Percentiles rank a stretch among this genome's conserved stretches.
Evolutionary conservation across 352 stramenopile genomes (phyloP).

Genomic region (Globisporangium spiculum): DNA sequence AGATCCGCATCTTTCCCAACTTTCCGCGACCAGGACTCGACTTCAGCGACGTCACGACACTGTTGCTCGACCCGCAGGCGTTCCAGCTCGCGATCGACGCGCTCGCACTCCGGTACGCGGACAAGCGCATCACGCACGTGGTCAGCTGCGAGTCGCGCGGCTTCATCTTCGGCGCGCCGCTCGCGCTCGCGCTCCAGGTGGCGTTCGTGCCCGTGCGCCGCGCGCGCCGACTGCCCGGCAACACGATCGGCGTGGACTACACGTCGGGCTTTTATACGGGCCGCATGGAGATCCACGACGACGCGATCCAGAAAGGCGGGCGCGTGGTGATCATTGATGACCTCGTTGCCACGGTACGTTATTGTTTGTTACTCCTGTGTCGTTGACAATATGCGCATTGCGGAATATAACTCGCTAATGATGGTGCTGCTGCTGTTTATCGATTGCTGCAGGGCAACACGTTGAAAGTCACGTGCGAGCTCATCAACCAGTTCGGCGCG

Average conservation of each 20-base stretch:
- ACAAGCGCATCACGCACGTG: constrained; percentile 68
- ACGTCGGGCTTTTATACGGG: constrained; percentile 69
- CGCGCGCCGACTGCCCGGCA: constrained; percentile 53
- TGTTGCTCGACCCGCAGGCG: constrained; percentile 63
- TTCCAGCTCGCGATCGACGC: constrained; percentile 78
- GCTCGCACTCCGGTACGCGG: constrained; percentile 55
- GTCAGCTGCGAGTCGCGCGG: constrained; percentile 76
- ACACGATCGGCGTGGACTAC: constrained; percentile 81
- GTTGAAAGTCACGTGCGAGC: constrained; percentile 73
- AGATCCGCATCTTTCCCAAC: constrained; percentile 67
- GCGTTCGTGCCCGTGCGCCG: constrained; percentile 75
- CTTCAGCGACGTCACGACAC: constrained; percentile 73
- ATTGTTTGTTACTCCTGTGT: background rate
- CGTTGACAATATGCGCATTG: background rate
- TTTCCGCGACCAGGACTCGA: constrained; percentile 51
- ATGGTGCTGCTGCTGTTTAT: constrained; percentile 6
- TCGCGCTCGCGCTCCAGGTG: constrained; percentile 61
- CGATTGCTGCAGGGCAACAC: constrained; percentile 55
- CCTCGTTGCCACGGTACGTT: constrained; percentile 64
- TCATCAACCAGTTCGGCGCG: constrained; percentile 65
- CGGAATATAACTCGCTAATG: background rate
- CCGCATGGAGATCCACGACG: constrained; percentile 79
- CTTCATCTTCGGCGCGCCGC: constrained; percentile 78
- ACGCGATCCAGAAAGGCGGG: constrained; percentile 64
- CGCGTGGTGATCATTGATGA: constrained; percentile 82